phyloP scores from a whole-genome alignment of 352 stramenopile genomes.

The Pythium dissimile region DNA sequence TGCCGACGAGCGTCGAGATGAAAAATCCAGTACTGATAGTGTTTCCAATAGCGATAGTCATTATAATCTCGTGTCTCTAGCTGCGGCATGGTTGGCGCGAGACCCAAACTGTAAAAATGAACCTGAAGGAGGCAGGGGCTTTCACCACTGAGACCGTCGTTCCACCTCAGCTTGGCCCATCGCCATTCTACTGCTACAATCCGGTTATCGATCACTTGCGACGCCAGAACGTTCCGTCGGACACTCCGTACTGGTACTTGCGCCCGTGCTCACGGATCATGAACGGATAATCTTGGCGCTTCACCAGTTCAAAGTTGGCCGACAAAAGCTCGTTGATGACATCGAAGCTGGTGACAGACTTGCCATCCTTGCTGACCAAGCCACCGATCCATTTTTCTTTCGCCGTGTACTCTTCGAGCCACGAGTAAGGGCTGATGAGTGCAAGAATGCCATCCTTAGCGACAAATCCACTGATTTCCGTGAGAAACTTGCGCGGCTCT shows the following conservation, averaged over 20 bases:
- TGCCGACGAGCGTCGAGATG: neutral
- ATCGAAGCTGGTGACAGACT: slow-evolving; percentile 64
- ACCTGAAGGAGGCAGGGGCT: slow-evolving; percentile 10
- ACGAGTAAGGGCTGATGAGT: slow-evolving; percentile 96
- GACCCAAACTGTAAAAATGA: slow-evolving; percentile 28
- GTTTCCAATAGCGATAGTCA: slow-evolving; percentile 33
- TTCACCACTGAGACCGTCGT: neutral
- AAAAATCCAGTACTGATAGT: slow-evolving; percentile 21
- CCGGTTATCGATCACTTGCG: slow-evolving; percentile 60
- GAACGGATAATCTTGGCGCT: slow-evolving; percentile 85
- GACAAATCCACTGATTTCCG: slow-evolving; percentile 81
- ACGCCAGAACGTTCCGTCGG: slow-evolving; percentile 83
- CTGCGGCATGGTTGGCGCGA: neutral
- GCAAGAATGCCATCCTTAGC: slow-evolving; percentile 91
- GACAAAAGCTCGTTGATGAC: slow-evolving; percentile 55
- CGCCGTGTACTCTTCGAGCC: slow-evolving; percentile 96
- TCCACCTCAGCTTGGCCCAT: neutral
- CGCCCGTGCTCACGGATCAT: slow-evolving; percentile 91
- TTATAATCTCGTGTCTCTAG: slow-evolving; percentile 6
- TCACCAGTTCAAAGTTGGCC: slow-evolving; percentile 72
- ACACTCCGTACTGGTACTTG: slow-evolving; percentile 92
- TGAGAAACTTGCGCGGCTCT: slow-evolving; percentile 89
- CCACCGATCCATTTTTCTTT: slow-evolving; percentile 86
- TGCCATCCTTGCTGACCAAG: slow-evolving; percentile 32
- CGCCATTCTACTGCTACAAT: too few relatives aligned